A percentile compares a stretch with the other conserved stretches of the same genome.
phyloP scores from a whole-genome alignment of 2,329 filamentous ascomycete genomes.

The Botryotinia narcissicola region DNA sequence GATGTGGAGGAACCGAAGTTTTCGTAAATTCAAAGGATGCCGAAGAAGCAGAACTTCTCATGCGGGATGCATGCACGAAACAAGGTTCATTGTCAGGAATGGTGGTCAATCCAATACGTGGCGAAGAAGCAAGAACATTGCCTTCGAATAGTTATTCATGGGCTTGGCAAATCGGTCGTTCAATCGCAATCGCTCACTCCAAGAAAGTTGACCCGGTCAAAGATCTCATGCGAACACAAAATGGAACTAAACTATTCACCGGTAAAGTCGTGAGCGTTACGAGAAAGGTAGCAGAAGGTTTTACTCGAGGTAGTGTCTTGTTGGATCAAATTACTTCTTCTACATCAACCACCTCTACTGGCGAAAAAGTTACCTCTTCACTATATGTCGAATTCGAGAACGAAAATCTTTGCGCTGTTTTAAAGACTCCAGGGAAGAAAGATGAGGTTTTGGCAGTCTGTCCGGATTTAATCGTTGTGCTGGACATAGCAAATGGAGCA shows the following conservation, averaged over 20 bases:
- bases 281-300: slow-evolving; percentile 33
- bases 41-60: slow-evolving; percentile 32
- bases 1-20: slow-evolving; percentile 28
- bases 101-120: slow-evolving; percentile 33
- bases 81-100: slow-evolving; percentile 35
- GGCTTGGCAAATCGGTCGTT: slow-evolving; percentile 55
- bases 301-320: slow-evolving; percentile 35
- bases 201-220: slow-evolving; percentile 33
- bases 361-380: background rate
- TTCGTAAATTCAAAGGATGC: slow-evolving; percentile 30
- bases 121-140: slow-evolving; percentile 34
- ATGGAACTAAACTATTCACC: slow-evolving; percentile 34
- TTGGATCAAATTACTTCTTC: slow-evolving; percentile 26
- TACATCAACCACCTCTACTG: background rate
- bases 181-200: slow-evolving; percentile 46
- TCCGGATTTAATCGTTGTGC: slow-evolving; percentile 38
- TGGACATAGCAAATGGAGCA: slow-evolving; percentile 48
- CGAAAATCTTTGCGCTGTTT: slow-evolving; percentile 35
- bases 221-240: slow-evolving; percentile 32
- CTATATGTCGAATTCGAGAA: slow-evolving; percentile 37
- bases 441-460: slow-evolving; percentile 33
- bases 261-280: slow-evolving; percentile 36
- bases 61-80: slow-evolving; percentile 33
- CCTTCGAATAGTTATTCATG: slow-evolving; percentile 37
- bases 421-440: slow-evolving; percentile 24